Conservation (phyloP, 163 green algal genomes). For the Scenedesmus sp. region DNA sequence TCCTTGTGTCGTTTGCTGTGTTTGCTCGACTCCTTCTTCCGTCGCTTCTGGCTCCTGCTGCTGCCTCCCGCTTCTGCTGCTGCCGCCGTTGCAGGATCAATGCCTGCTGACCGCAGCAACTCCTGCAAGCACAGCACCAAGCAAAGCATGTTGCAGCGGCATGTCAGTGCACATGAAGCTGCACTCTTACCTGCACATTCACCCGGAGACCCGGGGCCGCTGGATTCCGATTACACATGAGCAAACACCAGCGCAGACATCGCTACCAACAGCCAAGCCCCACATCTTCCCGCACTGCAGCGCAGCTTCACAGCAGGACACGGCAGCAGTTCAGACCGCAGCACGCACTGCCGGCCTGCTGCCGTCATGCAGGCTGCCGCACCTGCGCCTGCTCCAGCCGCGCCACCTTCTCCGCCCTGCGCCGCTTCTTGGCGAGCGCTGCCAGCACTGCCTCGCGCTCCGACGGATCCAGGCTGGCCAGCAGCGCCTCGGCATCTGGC, state of each 20-base stretch:
- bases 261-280: background rate
- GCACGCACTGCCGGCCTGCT: background rate
- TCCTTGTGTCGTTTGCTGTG: slow-evolving; percentile 19
- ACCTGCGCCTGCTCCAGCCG: slow-evolving; percentile 43
- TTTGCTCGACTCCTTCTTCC: background rate
- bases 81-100: slow-evolving; percentile 1
- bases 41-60: background rate
- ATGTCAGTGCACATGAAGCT: background rate
- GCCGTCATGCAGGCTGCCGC: background rate
- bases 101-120: slow-evolving; percentile 46
- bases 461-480: slow-evolving; percentile 29
- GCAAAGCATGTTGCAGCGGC: background rate
- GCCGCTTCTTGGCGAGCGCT: slow-evolving; percentile 50
- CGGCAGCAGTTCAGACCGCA: background rate
- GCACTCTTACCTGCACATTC: background rate
- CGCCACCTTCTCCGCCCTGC: slow-evolving; percentile 24
- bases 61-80: background rate
- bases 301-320: background rate
- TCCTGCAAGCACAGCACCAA: slow-evolving; percentile 35
- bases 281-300: background rate
- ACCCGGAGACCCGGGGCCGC: background rate
- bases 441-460: slow-evolving; percentile 46
- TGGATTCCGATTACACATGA: background rate
- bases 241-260: background rate
- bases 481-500: slow-evolving; percentile 54